phyloP scores from a whole-genome alignment of 1,284 basidiomycete species.

The Vanrija sp. region DNA sequence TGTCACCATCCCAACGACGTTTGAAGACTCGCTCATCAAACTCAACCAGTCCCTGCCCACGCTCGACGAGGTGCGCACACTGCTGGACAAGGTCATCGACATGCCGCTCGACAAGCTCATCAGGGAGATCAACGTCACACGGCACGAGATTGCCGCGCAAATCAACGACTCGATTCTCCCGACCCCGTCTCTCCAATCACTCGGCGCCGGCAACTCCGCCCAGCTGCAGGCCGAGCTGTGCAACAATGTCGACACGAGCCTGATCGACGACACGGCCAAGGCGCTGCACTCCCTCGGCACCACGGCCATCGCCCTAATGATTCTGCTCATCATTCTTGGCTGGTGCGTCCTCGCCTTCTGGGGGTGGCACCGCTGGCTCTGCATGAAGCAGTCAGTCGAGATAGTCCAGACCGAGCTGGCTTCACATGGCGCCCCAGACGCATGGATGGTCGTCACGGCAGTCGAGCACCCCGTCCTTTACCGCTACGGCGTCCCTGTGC shows the following conservation, averaged over 20 bases:
- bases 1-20: slow-evolving; percentile 73
- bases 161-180: slow-evolving; percentile 70
- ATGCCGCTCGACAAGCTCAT: slow-evolving; percentile 81
- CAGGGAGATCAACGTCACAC: slow-evolving; percentile 79
- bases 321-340: slow-evolving; percentile 41
- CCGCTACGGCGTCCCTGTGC: slow-evolving; percentile 27
- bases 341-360: slow-evolving; percentile 42
- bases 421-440: slow-evolving; percentile 19
- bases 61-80: slow-evolving; percentile 67
- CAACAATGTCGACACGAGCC: slow-evolving; percentile 67
- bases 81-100: slow-evolving; percentile 68
- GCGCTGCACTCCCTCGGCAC: slow-evolving; percentile 72
- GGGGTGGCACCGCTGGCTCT: slow-evolving; percentile 46
- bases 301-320: slow-evolving; percentile 68
- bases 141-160: slow-evolving; percentile 57
- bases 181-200: slow-evolving; percentile 54
- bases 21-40: slow-evolving; percentile 65
- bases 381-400: slow-evolving; percentile 35
- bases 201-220: slow-evolving; percentile 22
- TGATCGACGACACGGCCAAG: slow-evolving; percentile 74
- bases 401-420: slow-evolving; percentile 34
- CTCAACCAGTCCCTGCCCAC: slow-evolving; percentile 81
- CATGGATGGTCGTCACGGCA: slow-evolving; percentile 42
- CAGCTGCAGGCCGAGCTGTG: slow-evolving; percentile 55
- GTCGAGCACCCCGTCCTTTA: slow-evolving; percentile 47